Conservation (phyloP, 2,329 filamentous ascomycete genomes). For the Hortaea werneckii region DNA sequence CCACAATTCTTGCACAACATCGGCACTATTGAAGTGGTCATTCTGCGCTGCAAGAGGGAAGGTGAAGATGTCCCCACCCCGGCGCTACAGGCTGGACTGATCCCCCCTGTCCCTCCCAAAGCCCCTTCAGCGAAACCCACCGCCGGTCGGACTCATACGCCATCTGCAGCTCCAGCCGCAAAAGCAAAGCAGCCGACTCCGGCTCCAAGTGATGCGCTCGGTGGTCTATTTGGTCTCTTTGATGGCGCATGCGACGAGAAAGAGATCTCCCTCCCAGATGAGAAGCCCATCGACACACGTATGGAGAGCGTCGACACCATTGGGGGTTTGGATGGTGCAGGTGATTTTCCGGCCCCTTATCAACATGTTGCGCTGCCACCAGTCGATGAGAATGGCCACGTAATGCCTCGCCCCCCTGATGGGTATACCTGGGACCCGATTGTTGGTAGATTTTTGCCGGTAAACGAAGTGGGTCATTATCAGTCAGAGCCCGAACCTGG, state of each 20-base stretch:
- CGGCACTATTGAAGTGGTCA: slow-evolving; percentile 39
- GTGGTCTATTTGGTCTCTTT: slow-evolving; percentile 22
- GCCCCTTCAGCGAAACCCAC: not conserved
- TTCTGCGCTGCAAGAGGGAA: slow-evolving; percentile 32
- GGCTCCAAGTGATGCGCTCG: slow-evolving; percentile 3
- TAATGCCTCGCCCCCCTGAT: no score
- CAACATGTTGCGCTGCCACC: no score
- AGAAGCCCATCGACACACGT: not conserved
- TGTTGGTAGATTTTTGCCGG: no score
- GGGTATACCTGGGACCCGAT: no score
- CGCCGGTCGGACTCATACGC: not conserved
- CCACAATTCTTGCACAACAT: slow-evolving; percentile 29
- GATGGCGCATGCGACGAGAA: slow-evolving; percentile 23
- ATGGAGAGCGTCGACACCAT: no score
- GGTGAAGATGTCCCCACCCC: slow-evolving; percentile 1
- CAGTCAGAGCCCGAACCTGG: no score
- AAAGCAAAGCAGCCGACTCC: not conserved
- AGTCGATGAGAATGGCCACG: no score
- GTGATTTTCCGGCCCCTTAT: no score
- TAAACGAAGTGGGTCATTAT: no score
- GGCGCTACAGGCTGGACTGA: not conserved
- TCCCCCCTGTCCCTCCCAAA: not conserved
- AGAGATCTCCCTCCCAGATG: not conserved
- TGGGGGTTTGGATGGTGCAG: no score
- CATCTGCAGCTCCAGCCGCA: not conserved